These are phyloP conservation scores for Trichophyton simii DNA, from an alignment of 2,329 filamentous ascomycete genomes.

Conservation along the genomic window DNA sequence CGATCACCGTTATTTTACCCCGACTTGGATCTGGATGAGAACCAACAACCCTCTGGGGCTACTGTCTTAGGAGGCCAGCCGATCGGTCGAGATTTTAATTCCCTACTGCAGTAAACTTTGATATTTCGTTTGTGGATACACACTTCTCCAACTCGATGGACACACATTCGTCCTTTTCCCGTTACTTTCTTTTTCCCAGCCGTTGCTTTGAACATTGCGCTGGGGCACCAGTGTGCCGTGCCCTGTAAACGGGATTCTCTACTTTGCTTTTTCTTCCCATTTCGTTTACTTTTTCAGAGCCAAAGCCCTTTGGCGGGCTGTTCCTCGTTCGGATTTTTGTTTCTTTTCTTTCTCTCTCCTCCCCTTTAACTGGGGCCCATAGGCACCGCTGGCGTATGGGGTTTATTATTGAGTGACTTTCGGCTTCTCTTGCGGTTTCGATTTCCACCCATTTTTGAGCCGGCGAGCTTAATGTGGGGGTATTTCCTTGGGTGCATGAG, in stretches of 20 bases:
- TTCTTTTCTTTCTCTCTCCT: not conserved
- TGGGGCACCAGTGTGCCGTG: not conserved
- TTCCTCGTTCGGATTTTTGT: not conserved
- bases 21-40: constrained; percentile 15
- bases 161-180: not conserved
- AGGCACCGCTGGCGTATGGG: not conserved
- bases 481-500: constrained; percentile 4
- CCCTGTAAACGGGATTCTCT: not conserved
- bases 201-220: constrained; percentile 1
- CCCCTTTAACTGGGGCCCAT: not conserved
- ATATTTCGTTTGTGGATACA: constrained; percentile 1
- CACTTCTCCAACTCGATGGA: not conserved
- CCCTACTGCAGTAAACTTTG: constrained; percentile 5
- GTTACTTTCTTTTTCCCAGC: not conserved
- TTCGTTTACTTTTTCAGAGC: not conserved
- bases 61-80: constrained; percentile 8
- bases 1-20: constrained; percentile 21
- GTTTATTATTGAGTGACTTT: not conserved
- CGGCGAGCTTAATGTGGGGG: not conserved
- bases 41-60: constrained; percentile 6
- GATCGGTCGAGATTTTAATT: constrained; percentile 11
- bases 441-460: not conserved
- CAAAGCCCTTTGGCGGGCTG: not conserved
- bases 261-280: not conserved
- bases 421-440: not conserved